Evolutionary conservation across 108 stramenopile species (phyloP).

Genomic region (Licmophora abbreviata): DNA sequence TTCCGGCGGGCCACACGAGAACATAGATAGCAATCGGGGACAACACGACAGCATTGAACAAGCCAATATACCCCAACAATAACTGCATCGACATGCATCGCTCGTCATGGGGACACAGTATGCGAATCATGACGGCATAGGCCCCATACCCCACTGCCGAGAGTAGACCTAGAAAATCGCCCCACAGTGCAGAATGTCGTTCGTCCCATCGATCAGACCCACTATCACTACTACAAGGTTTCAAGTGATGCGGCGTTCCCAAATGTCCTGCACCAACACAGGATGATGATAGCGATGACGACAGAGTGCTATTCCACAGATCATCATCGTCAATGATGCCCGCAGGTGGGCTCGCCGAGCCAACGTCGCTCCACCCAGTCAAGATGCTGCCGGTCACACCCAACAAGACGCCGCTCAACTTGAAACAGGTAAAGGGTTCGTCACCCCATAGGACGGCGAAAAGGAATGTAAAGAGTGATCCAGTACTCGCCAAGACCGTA

Average conservation of each 20-base stretch:
- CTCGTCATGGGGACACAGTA: conserved; percentile 71
- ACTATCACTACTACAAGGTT: too few relatives aligned
- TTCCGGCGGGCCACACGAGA: conserved; percentile 3
- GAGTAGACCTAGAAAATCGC: conserved; percentile 67
- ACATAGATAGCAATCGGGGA: conserved; percentile 57
- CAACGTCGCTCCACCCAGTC: conserved; percentile 48
- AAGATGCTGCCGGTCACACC: conserved; percentile 62
- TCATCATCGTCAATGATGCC: background rate
- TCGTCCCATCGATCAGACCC: too few relatives aligned
- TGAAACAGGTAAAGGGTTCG: conserved; percentile 44
- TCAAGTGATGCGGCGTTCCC: conserved; percentile 2
- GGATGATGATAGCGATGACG: background rate
- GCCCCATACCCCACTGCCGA: conserved; percentile 79
- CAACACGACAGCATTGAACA: conserved; percentile 57
- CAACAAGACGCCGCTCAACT: conserved; percentile 54
- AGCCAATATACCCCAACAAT: conserved; percentile 89
- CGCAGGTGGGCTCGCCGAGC: background rate
- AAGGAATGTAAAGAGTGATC: conserved; percentile 88
- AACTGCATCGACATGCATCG: conserved; percentile 78
- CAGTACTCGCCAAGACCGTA: conserved; percentile 87
- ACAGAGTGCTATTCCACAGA: background rate
- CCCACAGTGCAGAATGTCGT: conserved; percentile 8
- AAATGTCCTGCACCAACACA: background rate
- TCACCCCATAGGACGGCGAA: conserved; percentile 66
- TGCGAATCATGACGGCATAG: conserved; percentile 67